Conservation (phyloP, 2,329 filamentous ascomycete species). For the Ilyonectria destructans region DNA sequence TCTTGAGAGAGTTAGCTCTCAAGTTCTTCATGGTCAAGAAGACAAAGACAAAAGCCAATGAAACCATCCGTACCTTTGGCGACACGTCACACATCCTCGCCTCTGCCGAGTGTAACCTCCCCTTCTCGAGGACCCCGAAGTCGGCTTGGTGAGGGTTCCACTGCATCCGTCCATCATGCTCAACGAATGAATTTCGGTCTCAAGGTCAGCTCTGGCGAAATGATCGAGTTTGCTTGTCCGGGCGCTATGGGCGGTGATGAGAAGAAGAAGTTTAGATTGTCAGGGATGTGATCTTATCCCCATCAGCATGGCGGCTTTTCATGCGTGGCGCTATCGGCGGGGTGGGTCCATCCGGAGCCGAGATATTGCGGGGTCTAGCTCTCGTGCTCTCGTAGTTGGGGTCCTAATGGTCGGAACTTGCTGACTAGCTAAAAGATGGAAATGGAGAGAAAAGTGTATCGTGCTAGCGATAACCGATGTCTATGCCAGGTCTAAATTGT, state of each 20-base stretch:
- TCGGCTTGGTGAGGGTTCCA: neutral
- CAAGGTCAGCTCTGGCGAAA: too few relatives aligned
- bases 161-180: neutral
- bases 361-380: neutral
- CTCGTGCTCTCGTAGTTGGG: too few relatives aligned
- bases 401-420: too few relatives aligned
- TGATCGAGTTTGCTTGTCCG: neutral
- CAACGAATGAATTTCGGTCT: neutral
- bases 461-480: too few relatives aligned
- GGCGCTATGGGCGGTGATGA: conserved; percentile 23
- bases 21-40: neutral
- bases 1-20: neutral
- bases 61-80: conserved; percentile 28
- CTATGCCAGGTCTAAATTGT: too few relatives aligned
- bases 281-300: conserved; percentile 6
- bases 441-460: too few relatives aligned
- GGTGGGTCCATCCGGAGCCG: conserved; percentile 5
- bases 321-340: conserved; percentile 38
- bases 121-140: conserved; percentile 3
- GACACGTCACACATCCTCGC: conserved; percentile 43
- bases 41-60: neutral
- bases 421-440: too few relatives aligned
- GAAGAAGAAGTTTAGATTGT: conserved; percentile 9
- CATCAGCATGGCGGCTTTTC: too few relatives aligned
- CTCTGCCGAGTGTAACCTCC: conserved; percentile 42